Conservation (phyloP, 306 rosid genomes). For the Phaseolus lunatus region DNA sequence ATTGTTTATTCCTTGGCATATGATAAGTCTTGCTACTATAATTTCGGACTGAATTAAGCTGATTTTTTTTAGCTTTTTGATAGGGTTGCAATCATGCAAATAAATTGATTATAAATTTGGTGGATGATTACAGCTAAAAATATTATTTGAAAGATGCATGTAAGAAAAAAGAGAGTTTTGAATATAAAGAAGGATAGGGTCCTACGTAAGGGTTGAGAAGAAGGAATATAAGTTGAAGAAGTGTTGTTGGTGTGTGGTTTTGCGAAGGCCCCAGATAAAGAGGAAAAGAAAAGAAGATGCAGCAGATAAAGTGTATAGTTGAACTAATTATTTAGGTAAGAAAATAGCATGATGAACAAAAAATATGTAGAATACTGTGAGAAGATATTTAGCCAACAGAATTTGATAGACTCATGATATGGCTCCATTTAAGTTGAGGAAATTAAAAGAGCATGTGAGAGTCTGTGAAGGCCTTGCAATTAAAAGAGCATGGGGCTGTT, state of each 20-base stretch:
- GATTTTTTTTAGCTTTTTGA: no score
- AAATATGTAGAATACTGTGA: slow-evolving; percentile 7
- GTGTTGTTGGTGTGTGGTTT: neutral
- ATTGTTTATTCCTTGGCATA: no score
- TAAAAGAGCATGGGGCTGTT: slow-evolving; percentile 19
- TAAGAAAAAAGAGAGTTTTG: neutral
- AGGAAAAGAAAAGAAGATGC: neutral
- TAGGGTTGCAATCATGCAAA: no score
- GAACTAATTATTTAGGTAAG: neutral
- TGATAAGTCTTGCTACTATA: no score
- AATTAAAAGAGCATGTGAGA: slow-evolving; percentile 43
- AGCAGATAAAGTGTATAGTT: neutral
- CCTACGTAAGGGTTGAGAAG: no score
- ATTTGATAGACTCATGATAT: slow-evolving; percentile 18
- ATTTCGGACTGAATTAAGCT: no score
- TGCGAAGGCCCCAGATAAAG: neutral
- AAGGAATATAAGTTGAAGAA: neutral
- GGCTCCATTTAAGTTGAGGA: slow-evolving; percentile 26
- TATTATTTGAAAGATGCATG: neutral
- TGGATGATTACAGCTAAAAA: no score
- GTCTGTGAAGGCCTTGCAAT: slow-evolving; percentile 15
- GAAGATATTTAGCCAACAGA: slow-evolving; percentile 33
- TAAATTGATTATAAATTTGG: no score
- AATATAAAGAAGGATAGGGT: neutral
- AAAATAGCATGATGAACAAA: no score